These are phyloP conservation scores for Aspergillus affinis DNA, from an alignment of 495 filamentous ascomycete species.

Conservation along the genomic window DNA sequence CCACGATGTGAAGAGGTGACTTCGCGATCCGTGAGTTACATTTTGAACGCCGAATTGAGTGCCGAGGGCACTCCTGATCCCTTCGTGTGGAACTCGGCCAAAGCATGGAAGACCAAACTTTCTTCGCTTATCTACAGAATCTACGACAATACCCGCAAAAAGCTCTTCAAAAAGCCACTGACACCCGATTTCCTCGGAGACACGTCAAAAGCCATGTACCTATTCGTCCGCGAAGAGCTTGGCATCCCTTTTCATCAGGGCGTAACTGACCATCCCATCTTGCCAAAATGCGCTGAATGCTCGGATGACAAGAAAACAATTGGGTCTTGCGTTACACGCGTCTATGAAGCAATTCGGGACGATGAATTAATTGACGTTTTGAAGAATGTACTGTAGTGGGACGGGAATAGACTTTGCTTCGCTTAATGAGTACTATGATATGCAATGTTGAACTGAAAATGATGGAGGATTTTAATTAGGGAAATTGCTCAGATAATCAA, in stretches of 20 bases:
- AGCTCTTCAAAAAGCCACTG: too few species aligned
- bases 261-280: constrained; percentile 22
- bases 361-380: background rate
- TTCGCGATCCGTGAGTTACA: background rate
- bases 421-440: too few species aligned
- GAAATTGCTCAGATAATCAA: too few species aligned
- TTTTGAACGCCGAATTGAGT: background rate
- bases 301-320: constrained; percentile 20
- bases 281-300: background rate
- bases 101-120: background rate
- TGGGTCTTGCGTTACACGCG: constrained; percentile 14
- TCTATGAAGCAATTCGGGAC: constrained; percentile 6
- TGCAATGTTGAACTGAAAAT: too few species aligned
- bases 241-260: constrained; percentile 7
- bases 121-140: background rate
- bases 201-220: constrained; percentile 15
- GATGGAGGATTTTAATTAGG: too few species aligned
- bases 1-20: background rate
- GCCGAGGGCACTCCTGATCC: background rate
- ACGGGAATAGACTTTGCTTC: too few species aligned
- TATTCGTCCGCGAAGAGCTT: constrained; percentile 12
- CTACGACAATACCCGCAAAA: background rate
- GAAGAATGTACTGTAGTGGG: too few species aligned
- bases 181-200: constrained; percentile 5
- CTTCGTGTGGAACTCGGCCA: too few species aligned